A percentile compares a stretch with the other conserved stretches of the same genome.
Conservation (phyloP, 306 rosid species). For the Oemleria cerasiformis region DNA sequence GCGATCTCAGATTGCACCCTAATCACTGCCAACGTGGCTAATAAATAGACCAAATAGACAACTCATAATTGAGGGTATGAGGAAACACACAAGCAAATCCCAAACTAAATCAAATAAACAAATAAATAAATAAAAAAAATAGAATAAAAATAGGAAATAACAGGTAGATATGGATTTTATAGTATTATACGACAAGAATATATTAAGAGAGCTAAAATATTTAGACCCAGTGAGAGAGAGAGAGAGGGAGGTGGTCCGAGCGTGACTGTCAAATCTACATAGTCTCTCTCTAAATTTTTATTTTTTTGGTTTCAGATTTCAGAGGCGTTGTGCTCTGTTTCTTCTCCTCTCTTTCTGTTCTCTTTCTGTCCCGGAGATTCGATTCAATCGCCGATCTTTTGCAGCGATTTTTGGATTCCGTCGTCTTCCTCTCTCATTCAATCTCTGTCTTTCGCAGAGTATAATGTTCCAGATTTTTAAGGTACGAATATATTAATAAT, state of each 20-base stretch:
- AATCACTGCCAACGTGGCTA: slow-evolving; percentile 37
- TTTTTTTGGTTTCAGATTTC: slow-evolving; percentile 35
- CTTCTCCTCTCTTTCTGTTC: slow-evolving; percentile 33
- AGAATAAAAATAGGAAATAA: background rate
- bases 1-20: slow-evolving; percentile 2
- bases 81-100: slow-evolving; percentile 25
- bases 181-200: slow-evolving; percentile 3
- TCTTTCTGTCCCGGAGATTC: slow-evolving; percentile 58
- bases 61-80: slow-evolving; percentile 22
- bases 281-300: slow-evolving; percentile 44
- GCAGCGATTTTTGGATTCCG: slow-evolving; percentile 54
- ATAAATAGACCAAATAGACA: slow-evolving; percentile 11
- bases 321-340: slow-evolving; percentile 32
- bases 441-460: slow-evolving; percentile 48
- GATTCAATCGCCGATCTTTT: slow-evolving; percentile 64
- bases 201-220: slow-evolving; percentile 1
- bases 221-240: slow-evolving; percentile 26
- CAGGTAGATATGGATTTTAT: slow-evolving; percentile 16
- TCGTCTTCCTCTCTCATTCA: slow-evolving; percentile 43
- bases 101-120: slow-evolving; percentile 29
- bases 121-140: background rate
- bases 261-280: slow-evolving; percentile 96
- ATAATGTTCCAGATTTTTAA: slow-evolving; percentile 84
- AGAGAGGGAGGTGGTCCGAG: slow-evolving; percentile 37
- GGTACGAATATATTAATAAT: slow-evolving; percentile 45